A percentile compares a stretch with the other conserved stretches of the same genome.
phyloP scores from a whole-genome alignment of 257 asterid species.

The Mitragyna speciosa region DNA sequence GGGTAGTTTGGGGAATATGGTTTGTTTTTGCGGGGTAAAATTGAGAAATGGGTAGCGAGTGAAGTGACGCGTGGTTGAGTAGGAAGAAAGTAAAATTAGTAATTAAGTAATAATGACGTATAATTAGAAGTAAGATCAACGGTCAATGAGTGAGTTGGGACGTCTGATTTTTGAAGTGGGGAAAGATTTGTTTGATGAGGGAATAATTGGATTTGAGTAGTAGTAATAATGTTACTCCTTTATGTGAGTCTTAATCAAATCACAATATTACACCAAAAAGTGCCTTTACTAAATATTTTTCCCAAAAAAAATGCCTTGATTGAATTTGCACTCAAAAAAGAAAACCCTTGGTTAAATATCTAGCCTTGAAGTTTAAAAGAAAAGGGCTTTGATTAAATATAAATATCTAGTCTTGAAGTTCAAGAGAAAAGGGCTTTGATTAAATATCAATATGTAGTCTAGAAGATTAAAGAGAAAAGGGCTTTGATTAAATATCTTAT shows the following conservation, averaged over 20 bases:
- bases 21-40: not conserved
- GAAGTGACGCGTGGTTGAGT: not conserved
- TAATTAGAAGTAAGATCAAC: slow-evolving; percentile 6
- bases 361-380: too few species aligned
- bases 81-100: not conserved
- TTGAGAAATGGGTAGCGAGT: not conserved
- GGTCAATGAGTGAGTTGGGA: slow-evolving; percentile 15
- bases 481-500: not conserved
- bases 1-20: slow-evolving; percentile 8
- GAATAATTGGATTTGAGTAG: not conserved
- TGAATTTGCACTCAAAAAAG: not conserved
- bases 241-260: slow-evolving; percentile 3
- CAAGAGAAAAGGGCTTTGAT: not conserved
- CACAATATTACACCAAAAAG: not conserved
- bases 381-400: not conserved
- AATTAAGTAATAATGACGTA: not conserved
- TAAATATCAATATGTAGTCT: not conserved
- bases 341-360: not conserved
- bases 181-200: not conserved
- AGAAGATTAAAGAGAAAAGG: not conserved
- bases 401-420: too few species aligned
- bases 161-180: not conserved
- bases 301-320: not conserved
- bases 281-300: too few species aligned
- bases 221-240: not conserved